A percentile compares a stretch with the other conserved stretches of the same genome.
phyloP scores from a whole-genome alignment of 1,284 basidiomycete species.

The Fomes fomentarius region DNA sequence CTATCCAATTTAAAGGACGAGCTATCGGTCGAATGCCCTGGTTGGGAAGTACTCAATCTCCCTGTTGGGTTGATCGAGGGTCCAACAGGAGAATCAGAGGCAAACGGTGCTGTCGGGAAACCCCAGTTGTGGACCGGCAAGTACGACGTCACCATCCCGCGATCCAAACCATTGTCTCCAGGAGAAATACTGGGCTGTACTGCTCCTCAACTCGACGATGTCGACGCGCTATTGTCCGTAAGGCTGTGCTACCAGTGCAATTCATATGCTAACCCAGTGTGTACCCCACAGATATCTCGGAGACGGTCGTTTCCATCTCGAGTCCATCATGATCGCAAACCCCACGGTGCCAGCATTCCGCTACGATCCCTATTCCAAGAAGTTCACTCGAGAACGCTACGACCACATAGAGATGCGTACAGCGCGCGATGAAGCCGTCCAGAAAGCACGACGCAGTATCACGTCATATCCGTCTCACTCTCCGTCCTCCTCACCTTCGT shows the following conservation, averaged over 20 bases:
- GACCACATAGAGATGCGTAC: slow-evolving; percentile 88
- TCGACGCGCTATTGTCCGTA: slow-evolving; percentile 86
- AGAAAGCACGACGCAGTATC: slow-evolving; percentile 70
- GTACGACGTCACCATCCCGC: slow-evolving; percentile 85
- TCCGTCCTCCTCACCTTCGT: slow-evolving; percentile 1
- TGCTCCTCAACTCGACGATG: slow-evolving; percentile 79
- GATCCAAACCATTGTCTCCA: slow-evolving; percentile 92
- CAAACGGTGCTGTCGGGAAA: slow-evolving; percentile 8
- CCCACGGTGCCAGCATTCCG: slow-evolving; percentile 95
- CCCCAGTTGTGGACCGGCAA: slow-evolving; percentile 56
- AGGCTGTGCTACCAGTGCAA: too few relatives aligned
- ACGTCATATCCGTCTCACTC: slow-evolving; percentile 28
- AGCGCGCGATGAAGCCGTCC: slow-evolving; percentile 79
- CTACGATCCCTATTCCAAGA: slow-evolving; percentile 99
- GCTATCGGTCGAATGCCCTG: slow-evolving; percentile 48
- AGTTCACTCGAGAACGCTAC: slow-evolving; percentile 92
- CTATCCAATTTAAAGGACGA: slow-evolving; percentile 86
- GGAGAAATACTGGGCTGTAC: slow-evolving; percentile 99
- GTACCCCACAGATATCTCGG: slow-evolving; percentile 84
- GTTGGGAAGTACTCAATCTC: slow-evolving; percentile 8
- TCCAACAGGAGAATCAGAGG: slow-evolving; percentile 1
- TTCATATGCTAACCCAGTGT: neutral
- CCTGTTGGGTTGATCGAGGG: slow-evolving; percentile 24
- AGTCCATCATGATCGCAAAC: slow-evolving; percentile 99
- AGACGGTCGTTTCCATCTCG: slow-evolving; percentile 97